Base-by-base conservation (phyloP, 1,139 yeast species). In the Trichomonascaceae sp. region DNA sequence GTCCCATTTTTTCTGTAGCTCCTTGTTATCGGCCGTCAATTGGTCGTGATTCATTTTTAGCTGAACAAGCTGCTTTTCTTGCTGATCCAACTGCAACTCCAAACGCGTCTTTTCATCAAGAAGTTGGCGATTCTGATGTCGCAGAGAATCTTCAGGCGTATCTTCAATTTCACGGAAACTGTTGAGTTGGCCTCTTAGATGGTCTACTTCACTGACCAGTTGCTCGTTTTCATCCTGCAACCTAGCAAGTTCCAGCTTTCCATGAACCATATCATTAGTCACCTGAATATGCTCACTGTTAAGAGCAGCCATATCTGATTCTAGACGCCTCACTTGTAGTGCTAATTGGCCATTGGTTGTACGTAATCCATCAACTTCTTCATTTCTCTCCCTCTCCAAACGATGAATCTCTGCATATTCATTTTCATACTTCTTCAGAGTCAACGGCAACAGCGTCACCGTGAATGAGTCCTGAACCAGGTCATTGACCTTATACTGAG, bases 241-340 rank as follows among this genome's bases (percentile, higher is more conserved):
- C 22, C 85, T 83, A 10, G 85, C 89, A 51, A 86, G 79, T 55
- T 80, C 76, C 47, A 84, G 74, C 58, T 85, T 77, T 46, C 83
- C 84, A 54, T 76, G 77, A 30, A 85, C 81, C 80, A 85, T 76
- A 61, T 84, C 96, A 66, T 86, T 86, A 8, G 91, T 84, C 44
- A 93, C 79, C 53, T 80, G 82, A 38, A 84, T 79, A 68, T 93
- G 97, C 65, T 91, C 97, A 57, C 83, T 78, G 63, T 88, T 90
- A 57, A 93, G 74, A 9, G 69, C 63, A 1, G 87, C 81, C 62
- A 85, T 84, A 44, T 83, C 80, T 30, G 83, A 76, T 69, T 93
- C 97, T 51, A 90, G 74, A 54, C 82, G 79, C 62, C 88, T 80
- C 57, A 91, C 86, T 60, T 86, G 86, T 60, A 83, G 81, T 47